Percentiles rank a stretch among this genome's conserved stretches.
phyloP scores from a whole-genome alignment of 192 early-diverging fungal genomes.

The Backusella psychrophila region DNA sequence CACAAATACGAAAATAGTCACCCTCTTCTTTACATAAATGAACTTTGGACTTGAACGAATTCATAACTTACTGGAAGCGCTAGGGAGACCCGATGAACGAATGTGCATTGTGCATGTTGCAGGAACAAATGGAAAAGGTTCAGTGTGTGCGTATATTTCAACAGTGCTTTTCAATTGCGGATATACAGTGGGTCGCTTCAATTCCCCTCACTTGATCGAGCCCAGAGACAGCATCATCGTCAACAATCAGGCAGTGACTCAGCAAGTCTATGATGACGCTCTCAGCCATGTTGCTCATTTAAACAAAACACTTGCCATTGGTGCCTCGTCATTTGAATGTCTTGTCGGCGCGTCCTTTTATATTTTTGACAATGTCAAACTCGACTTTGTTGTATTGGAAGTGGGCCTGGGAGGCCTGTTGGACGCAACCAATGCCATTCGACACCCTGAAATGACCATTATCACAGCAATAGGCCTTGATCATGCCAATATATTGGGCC shows the following conservation, averaged over 20 bases:
- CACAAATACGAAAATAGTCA: neutral
- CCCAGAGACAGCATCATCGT: constrained; percentile 66
- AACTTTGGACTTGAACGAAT: constrained; percentile 57
- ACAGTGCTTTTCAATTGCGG: constrained; percentile 27
- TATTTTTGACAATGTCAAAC: constrained; percentile 51
- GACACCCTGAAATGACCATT: constrained; percentile 40
- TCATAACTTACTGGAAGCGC: constrained; percentile 31
- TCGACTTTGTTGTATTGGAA: constrained; percentile 79
- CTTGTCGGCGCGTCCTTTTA: constrained; percentile 58
- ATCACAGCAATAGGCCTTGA: constrained; percentile 74
- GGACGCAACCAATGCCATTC: constrained; percentile 84
- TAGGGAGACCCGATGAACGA: constrained; percentile 46
- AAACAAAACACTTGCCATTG: constrained; percentile 38
- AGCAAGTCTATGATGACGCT: constrained; percentile 38
- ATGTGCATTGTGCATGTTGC: constrained; percentile 69
- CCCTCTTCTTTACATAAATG: constrained; percentile 26
- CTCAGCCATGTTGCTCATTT: constrained; percentile 38
- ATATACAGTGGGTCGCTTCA: constrained; percentile 60
- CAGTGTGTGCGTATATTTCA: constrained; percentile 61
- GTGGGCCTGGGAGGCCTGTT: constrained; percentile 78
- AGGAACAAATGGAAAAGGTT: constrained; percentile 91
- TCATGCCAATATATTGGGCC: constrained; percentile 72
- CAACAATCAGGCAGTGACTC: constrained; percentile 46
- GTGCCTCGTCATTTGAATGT: constrained; percentile 72
- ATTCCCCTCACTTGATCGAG: constrained; percentile 74